Base-by-base conservation (phyloP, 129 eudicot species). In the Arctium minus region DNA sequence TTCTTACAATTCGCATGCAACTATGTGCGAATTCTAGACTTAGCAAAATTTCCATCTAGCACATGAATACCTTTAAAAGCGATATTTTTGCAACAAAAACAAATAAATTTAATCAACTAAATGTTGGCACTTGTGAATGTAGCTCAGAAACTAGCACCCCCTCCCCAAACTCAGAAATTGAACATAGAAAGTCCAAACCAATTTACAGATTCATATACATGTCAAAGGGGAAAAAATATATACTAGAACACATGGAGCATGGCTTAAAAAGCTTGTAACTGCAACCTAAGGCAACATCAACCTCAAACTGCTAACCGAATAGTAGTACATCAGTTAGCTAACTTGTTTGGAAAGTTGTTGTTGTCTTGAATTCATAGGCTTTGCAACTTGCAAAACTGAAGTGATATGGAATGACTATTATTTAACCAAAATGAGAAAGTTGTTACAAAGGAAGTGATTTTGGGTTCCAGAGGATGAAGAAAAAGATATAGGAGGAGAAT, bases 301-400 rank as follows among this genome's bases (percentile, higher is more conserved):
- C 67, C 75, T 79, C 44, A 69, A 79, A 69, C 75, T 39, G 64
- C 74, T 60, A 62, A 27, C 46, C 68, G 40, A 64, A 8, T 68
- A 68, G 31, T 3, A 68, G 40, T 5, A 38, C 31, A 56, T 40
- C 3, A 76, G 3, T 15, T n/a, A 50, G 32, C 60, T 30, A 37
- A 13, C 6, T 71, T 32, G 9, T 35, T 71, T 15, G 46, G 29
- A 6, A 71, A 71, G 56, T 15, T 46, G 48, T 46, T 46, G 12
- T 46, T 46, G 10, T 46, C 56, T 46, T 46, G 56, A 46, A 46
- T 46, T 46, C 56, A 46, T 1, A 46, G 56, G 56, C 56, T 46
- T 33, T 36, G 37, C 75, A 71, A 36, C 29, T 46, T 46, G 56
- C 67, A n/a, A 13, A 56, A 56, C 67, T 56, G 8, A 4, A 56